Base-by-base conservation (phyloP, 768 basidiomycete species). In the Auriscalpium orientale region DNA sequence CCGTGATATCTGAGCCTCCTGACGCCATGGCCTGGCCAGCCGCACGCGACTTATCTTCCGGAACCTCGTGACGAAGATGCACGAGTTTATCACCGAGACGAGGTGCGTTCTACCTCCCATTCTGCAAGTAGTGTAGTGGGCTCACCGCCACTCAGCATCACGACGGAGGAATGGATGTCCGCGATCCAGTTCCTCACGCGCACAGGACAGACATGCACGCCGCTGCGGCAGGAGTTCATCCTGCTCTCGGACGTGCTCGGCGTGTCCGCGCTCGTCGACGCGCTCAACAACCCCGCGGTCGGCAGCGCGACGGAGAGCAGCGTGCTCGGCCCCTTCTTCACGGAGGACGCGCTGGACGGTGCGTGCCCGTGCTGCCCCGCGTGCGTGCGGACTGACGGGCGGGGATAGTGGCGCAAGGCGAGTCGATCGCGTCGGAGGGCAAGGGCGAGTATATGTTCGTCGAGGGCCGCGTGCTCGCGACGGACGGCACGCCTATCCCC, bases 401-500 rank as follows among this genome's bases (percentile, higher is more conserved):
- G 22, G 8, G 53, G 10, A 28, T 58, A 91, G 89, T 91, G 55
- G 68, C 74, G 21, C 68, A 77, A 7, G 90, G 91, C 5, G 88
- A 78, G 1, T 82, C 84, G 10, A 94, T 93, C 51, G 89, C 91
- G 8, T 89, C 89, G 0, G 90, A 92, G 68, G 91, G 87, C 55
- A 91, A 89, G 69, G 91, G 91, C 20, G 80, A 90, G 10, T 88
- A 91, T 66, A 74, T 94, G 79, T 91, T 78, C 61, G 85, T 93
- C 51, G 79, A 89, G 65, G 91, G 91, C 1, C 77, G 76, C 3
- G 77, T 93, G 1, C 64, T 81, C 34, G 67, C 66, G 63, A 83
- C 81, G 1, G 71, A 78, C 36, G 89, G 89, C 20, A 71, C 75
- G n/a, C 84, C 85, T 2, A 77, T 93, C 52, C 67, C 82, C 6